Conservation (phyloP, 768 basidiomycete genomes). For the Suillus subluteus region DNA sequence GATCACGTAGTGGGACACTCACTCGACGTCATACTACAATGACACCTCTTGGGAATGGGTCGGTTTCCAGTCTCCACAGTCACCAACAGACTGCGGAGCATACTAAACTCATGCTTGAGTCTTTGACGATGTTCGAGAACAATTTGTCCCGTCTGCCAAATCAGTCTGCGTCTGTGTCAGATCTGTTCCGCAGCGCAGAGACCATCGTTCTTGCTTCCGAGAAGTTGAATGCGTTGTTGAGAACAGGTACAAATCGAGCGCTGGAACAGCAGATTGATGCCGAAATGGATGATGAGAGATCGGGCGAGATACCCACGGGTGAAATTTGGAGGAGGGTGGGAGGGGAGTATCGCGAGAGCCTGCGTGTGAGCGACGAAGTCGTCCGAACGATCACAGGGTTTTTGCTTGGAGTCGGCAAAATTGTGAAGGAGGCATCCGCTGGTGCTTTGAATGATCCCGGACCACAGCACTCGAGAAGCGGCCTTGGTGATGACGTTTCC, state of each 20-base stretch:
- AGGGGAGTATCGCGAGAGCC: slow-evolving; percentile 70
- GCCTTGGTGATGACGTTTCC: slow-evolving; percentile 55
- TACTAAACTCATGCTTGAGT: slow-evolving; percentile 69
- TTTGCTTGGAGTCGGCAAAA: slow-evolving; percentile 72
- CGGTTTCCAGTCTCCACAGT: slow-evolving; percentile 15
- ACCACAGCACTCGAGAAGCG: slow-evolving; percentile 53
- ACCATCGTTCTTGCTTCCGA: slow-evolving; percentile 68
- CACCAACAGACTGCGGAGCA: slow-evolving; percentile 53
- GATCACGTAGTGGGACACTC: slow-evolving; percentile 15
- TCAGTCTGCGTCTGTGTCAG: slow-evolving; percentile 47
- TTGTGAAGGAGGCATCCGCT: slow-evolving; percentile 58
- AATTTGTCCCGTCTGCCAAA: slow-evolving; percentile 60
- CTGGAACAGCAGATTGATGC: slow-evolving; percentile 76
- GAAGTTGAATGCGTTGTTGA: slow-evolving; percentile 63
- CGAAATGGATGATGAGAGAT: slow-evolving; percentile 60
- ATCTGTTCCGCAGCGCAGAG: slow-evolving; percentile 64
- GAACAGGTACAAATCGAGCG: slow-evolving; percentile 57
- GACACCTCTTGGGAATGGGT: slow-evolving; percentile 24
- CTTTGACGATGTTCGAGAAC: slow-evolving; percentile 69
- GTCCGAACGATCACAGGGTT: slow-evolving; percentile 78
- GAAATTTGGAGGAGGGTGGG: slow-evolving; percentile 71
- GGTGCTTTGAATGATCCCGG: slow-evolving; percentile 34
- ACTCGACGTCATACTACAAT: slow-evolving; percentile 20
- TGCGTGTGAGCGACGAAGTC: slow-evolving; percentile 77
- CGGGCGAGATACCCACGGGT: slow-evolving; percentile 28